Conservation (phyloP, 176 grass and related monocot species). For the Bothriochloa decipiens region DNA sequence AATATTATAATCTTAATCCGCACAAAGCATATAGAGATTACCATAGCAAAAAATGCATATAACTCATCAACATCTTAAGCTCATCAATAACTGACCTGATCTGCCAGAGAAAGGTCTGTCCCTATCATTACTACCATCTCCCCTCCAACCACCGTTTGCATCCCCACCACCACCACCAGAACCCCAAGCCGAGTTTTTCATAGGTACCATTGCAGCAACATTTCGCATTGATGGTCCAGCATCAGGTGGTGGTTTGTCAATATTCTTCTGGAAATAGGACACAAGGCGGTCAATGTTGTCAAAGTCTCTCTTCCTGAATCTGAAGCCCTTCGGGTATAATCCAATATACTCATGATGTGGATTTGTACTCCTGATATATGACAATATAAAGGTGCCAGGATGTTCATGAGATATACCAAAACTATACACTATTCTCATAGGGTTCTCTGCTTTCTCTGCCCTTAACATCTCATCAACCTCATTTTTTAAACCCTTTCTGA, state of each 20-base stretch:
- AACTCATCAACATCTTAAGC: not conserved
- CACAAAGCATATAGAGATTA: constrained; percentile 2
- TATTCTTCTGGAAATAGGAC: constrained; percentile 91
- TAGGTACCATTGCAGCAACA: constrained; percentile 87
- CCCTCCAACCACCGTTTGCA: constrained; percentile 59
- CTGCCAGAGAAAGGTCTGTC: constrained; percentile 60
- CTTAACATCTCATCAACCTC: constrained; percentile 82
- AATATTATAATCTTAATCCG: constrained; percentile 9
- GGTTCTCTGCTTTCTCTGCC: constrained; percentile 83
- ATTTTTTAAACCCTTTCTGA: constrained; percentile 78
- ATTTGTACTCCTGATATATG: constrained; percentile 90
- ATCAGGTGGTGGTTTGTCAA: constrained; percentile 86
- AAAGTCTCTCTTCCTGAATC: constrained; percentile 94
- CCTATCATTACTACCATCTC: constrained; percentile 62
- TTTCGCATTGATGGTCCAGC: constrained; percentile 61
- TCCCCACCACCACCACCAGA: constrained; percentile 44
- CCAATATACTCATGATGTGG: constrained; percentile 98
- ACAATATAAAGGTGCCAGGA: constrained; percentile 91
- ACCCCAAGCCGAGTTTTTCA: constrained; percentile 64
- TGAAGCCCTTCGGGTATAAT: constrained; percentile 86
- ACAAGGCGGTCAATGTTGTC: constrained; percentile 83
- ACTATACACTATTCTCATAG: constrained; percentile 90
- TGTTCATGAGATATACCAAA: constrained; percentile 91
- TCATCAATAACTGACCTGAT: constrained; percentile 51
- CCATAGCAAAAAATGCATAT: not conserved